Percentiles rank a stretch among this genome's conserved stretches.
phyloP scores from a whole-genome alignment of 1,284 basidiomycete genomes.

The Fomes fomentarius region DNA sequence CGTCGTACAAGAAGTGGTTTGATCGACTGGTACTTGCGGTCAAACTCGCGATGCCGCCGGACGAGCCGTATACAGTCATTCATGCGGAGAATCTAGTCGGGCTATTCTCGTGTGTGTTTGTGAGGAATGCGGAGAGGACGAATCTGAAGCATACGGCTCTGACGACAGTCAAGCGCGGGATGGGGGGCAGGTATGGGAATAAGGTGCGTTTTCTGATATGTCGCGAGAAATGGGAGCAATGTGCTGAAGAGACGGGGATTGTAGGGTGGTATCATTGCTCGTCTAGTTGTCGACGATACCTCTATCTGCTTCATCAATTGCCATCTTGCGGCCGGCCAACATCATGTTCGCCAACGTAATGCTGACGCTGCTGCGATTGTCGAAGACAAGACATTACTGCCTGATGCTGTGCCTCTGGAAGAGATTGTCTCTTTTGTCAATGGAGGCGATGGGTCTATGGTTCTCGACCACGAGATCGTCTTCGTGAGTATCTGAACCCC shows the following conservation, averaged over 20 bases:
- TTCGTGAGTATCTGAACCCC: conserved; percentile 61
- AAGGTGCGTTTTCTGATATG: conserved; percentile 62
- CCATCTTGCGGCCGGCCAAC: conserved; percentile 94
- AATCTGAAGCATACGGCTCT: conserved; percentile 75
- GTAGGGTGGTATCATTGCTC: conserved; percentile 88
- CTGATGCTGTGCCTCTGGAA: conserved; percentile 45
- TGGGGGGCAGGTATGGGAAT: conserved; percentile 93
- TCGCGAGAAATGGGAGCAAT: too few species aligned
- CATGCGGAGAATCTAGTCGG: conserved; percentile 92
- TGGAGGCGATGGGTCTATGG: conserved; percentile 93
- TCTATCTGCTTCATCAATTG: conserved; percentile 95
- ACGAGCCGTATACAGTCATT: conserved; percentile 75
- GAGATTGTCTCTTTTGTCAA: conserved; percentile 75
- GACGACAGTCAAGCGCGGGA: conserved; percentile 86
- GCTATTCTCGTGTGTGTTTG: conserved; percentile 87
- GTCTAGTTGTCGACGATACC: conserved; percentile 91
- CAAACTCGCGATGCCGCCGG: conserved; percentile 65
- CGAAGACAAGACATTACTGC: conserved; percentile 79
- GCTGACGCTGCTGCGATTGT: conserved; percentile 85
- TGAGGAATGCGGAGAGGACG: conserved; percentile 65
- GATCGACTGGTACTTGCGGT: conserved; percentile 81
- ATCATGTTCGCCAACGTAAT: conserved; percentile 81
- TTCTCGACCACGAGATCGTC: conserved; percentile 93
- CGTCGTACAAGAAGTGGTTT: conserved; percentile 87
- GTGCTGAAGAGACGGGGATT: neutral